Percentiles rank a stretch among this genome's conserved stretches.
phyloP scores from a whole-genome alignment of 371 early-diverging fungal genomes.

The Mucor mucedo region DNA sequence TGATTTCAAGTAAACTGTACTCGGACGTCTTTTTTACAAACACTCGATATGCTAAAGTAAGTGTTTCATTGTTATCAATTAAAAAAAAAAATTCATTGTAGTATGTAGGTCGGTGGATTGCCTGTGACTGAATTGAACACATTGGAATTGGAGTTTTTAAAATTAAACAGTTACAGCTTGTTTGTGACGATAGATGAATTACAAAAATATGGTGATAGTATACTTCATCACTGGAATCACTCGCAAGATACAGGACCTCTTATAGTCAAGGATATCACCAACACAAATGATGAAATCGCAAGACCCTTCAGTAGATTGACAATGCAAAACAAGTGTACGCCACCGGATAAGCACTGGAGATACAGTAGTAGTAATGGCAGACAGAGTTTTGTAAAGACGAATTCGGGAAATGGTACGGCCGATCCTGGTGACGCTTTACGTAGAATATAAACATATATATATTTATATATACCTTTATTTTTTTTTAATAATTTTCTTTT shows the following conservation, averaged over 20 bases:
- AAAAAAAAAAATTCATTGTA: background rate
- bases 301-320: constrained; percentile 22
- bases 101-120: constrained; percentile 75
- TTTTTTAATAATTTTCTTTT: background rate
- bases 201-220: constrained; percentile 79
- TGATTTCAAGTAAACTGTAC: constrained; percentile 86
- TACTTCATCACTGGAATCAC: constrained; percentile 66
- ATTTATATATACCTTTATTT: background rate
- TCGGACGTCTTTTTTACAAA: constrained; percentile 93
- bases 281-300: constrained; percentile 12
- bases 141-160: constrained; percentile 79
- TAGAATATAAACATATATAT: constrained; percentile 2
- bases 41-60: constrained; percentile 84
- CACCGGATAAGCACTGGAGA: constrained; percentile 4
- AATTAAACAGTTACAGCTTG: constrained; percentile 77
- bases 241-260: constrained; percentile 25
- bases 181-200: constrained; percentile 75
- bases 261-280: constrained; percentile 5
- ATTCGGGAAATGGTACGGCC: background rate
- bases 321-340: background rate
- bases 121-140: constrained; percentile 80
- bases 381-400: background rate
- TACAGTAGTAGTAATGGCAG: background rate
- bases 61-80: background rate
- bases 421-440: background rate